Conservation (phyloP, 1,139 yeast species). For the Lodderomyces jiufengensis region DNA sequence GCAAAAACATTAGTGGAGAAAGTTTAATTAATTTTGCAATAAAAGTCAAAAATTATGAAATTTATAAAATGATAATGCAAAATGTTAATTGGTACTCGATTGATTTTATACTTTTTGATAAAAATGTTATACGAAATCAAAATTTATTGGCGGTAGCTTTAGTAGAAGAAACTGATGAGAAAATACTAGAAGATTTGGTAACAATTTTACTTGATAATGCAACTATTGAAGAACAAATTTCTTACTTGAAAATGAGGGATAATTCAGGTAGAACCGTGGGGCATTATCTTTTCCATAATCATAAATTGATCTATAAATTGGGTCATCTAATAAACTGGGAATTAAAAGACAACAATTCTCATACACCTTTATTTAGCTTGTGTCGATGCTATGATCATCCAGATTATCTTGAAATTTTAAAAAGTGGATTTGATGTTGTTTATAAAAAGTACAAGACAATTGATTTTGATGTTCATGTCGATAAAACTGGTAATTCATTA, state of each 20-base stretch:
- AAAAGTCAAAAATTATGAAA: constrained; percentile 35
- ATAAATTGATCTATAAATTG: constrained; percentile 47
- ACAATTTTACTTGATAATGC: constrained; percentile 40
- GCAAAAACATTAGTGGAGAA: constrained; percentile 63
- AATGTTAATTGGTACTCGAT: constrained; percentile 50
- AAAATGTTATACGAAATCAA: constrained; percentile 44
- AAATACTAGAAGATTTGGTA: constrained; percentile 46
- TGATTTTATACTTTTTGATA: constrained; percentile 67
- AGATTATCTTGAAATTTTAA: constrained; percentile 51
- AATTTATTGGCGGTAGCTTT: constrained; percentile 63
- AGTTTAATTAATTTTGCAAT: constrained; percentile 60
- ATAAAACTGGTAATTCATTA: constrained; percentile 68
- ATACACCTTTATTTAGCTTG: constrained; percentile 76
- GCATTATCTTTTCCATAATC: constrained; percentile 67
- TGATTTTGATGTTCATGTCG: constrained; percentile 61
- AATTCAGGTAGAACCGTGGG: constrained; percentile 58
- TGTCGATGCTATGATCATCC: constrained; percentile 81
- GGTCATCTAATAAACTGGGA: constrained; percentile 71
- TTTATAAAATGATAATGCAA: constrained; percentile 47
- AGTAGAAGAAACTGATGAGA: constrained; percentile 44
- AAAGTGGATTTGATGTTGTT: constrained; percentile 44
- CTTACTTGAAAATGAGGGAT: constrained; percentile 53
- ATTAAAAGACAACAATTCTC: constrained; percentile 59
- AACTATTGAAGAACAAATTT: constrained; percentile 43
- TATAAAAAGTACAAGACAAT: constrained; percentile 38